A percentile compares a stretch with the other conserved stretches of the same genome.
Evolutionary conservation across 169 alveolate genomes (phyloP).

Genomic region (Plasmodium yoelii): DNA sequence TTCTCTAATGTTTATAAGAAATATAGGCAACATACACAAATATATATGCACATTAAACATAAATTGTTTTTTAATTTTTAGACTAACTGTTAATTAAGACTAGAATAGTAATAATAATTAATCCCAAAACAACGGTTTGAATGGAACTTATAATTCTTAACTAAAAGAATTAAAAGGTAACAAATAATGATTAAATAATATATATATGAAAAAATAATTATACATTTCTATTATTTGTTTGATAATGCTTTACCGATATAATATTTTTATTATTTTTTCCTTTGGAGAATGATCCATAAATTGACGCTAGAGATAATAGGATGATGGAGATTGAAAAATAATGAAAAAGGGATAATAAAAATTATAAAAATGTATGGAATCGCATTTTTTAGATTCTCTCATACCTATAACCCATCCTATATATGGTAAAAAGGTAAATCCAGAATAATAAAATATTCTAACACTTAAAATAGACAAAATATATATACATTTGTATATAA

Average conservation of each 20-base stretch:
- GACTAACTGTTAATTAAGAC: constrained; percentile 30
- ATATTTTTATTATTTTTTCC: constrained; percentile 51
- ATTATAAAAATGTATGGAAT: not conserved
- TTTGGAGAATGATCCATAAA: constrained; percentile 67
- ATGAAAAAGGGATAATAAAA: constrained; percentile 7
- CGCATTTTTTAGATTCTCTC: constrained; percentile 9
- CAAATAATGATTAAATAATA: not conserved
- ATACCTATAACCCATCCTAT: constrained; percentile 74
- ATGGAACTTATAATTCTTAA: constrained; percentile 62
- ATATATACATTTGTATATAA: not conserved
- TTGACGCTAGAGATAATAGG: constrained; percentile 27
- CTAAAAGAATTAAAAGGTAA: constrained; percentile 14
- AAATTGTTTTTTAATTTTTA: not conserved
- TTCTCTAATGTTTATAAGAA: not conserved
- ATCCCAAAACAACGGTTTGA: constrained; percentile 61
- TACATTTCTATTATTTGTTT: not conserved
- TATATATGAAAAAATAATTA: not conserved
- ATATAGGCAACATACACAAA: not conserved
- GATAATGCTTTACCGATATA: constrained; percentile 28
- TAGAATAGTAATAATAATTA: constrained; percentile 26
- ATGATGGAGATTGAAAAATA: not conserved
- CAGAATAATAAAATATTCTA: constrained; percentile 61
- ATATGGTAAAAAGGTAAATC: constrained; percentile 63
- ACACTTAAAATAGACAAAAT: constrained; percentile 27
- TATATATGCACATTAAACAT: not conserved